These are phyloP conservation scores for Cynara cardunculus DNA, from an alignment of 129 eudicot genomes.

Conservation along the genomic window DNA sequence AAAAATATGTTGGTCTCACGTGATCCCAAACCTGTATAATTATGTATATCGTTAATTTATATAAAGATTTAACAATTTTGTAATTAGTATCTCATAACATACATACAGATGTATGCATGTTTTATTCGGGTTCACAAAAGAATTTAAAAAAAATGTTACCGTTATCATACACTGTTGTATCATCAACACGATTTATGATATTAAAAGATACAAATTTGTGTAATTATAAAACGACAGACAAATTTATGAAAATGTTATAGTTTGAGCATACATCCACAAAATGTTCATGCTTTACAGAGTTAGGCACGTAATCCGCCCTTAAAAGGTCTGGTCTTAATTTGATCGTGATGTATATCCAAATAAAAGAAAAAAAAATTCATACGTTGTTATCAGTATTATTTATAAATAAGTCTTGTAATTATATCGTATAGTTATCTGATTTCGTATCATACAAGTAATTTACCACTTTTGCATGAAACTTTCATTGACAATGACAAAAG, in stretches of 20 bases:
- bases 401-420: not conserved
- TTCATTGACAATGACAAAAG: not conserved
- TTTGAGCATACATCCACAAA: not conserved
- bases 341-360: not conserved
- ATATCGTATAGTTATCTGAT: not conserved
- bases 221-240: not conserved
- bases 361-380: not conserved
- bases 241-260: not conserved
- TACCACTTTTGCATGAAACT: not conserved
- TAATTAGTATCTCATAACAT: not conserved
- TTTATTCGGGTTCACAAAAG: not conserved
- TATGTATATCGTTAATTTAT: too few relatives aligned
- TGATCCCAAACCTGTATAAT: too few relatives aligned
- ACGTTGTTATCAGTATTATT: not conserved
- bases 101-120: not conserved
- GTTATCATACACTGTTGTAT: not conserved
- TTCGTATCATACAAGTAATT: not conserved
- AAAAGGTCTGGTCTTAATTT: not conserved
- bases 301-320: not conserved
- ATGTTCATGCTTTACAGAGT: not conserved
- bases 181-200: not conserved
- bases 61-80: not conserved
- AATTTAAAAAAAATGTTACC: not conserved
- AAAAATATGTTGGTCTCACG: too few relatives aligned
- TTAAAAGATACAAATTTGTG: not conserved